Evolutionary conservation across 768 basidiomycete species (phyloP).

Genomic region (Asterophora parasitica): DNA sequence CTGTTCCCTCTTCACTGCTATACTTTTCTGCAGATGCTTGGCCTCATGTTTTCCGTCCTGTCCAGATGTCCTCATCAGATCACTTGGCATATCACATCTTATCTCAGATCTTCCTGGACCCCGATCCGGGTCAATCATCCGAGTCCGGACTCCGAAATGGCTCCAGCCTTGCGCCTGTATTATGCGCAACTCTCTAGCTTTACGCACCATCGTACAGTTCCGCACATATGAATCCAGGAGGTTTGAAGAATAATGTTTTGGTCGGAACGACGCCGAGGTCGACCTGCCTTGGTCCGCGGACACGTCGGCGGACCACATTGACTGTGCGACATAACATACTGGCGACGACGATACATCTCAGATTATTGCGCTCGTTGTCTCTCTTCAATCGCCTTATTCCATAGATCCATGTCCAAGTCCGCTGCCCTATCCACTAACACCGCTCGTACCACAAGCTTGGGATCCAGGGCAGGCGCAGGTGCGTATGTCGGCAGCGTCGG

Average conservation of each 20-base stretch:
- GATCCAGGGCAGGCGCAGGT: conserved; percentile 35
- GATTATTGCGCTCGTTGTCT: conserved; percentile 5
- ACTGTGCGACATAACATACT: background rate
- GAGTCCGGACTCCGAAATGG: too few species aligned
- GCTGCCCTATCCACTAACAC: conserved; percentile 42
- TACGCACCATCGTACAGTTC: too few species aligned
- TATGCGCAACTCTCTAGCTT: too few species aligned
- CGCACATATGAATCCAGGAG: background rate
- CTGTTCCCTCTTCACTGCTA: background rate
- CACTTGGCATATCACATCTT: conserved; percentile 24
- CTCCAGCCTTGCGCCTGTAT: conserved; percentile 5
- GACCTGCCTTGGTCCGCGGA: background rate
- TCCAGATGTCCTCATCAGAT: conserved; percentile 15
- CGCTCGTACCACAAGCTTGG: conserved; percentile 47
- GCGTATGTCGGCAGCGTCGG: conserved; percentile 39
- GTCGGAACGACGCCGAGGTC: background rate
- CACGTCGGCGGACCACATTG: conserved; percentile 1
- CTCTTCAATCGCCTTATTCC: conserved; percentile 33
- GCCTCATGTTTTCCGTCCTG: conserved; percentile 7
- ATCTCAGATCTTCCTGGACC: conserved; percentile 23
- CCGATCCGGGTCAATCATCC: too few species aligned
- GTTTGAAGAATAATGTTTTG: background rate
- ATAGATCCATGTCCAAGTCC: conserved; percentile 45
- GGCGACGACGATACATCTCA: background rate
- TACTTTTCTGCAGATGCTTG: background rate